Evolutionary conservation across 495 filamentous ascomycete genomes (phyloP).

Genomic region (Entonaema liquescens): DNA sequence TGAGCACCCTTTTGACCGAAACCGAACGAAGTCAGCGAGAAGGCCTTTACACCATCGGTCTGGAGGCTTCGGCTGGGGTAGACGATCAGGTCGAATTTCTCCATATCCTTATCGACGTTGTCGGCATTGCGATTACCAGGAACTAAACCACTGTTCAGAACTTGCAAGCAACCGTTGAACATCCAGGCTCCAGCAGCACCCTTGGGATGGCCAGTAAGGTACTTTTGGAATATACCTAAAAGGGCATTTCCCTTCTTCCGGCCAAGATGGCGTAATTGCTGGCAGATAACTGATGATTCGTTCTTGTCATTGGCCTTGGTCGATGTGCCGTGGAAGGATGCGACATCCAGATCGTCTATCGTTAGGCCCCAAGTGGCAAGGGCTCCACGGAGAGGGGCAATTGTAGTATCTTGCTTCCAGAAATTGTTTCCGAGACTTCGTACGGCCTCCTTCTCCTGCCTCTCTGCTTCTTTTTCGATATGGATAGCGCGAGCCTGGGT

Average conservation of each 20-base stretch:
- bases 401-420: slow-evolving; percentile 93
- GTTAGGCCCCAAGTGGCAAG: slow-evolving; percentile 98
- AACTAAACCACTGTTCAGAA: slow-evolving; percentile 90
- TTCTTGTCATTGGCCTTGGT: slow-evolving; percentile 99
- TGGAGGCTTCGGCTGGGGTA: slow-evolving; percentile 96
- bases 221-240: slow-evolving; percentile 99
- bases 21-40: slow-evolving; percentile 98
- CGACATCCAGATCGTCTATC: slow-evolving; percentile 92
- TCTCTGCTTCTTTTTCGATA: slow-evolving; percentile 85
- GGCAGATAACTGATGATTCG: slow-evolving; percentile 96
- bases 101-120: slow-evolving; percentile 95
- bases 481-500: slow-evolving; percentile 84
- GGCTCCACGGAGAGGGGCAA: slow-evolving; percentile 93
- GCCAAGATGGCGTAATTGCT: slow-evolving; percentile 94
- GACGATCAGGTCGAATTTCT: slow-evolving; percentile 96
- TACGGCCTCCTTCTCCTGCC: slow-evolving; percentile 91
- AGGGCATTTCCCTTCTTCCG: slow-evolving; percentile 95
- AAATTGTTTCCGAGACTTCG: slow-evolving; percentile 95
- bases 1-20: slow-evolving; percentile 99
- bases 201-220: slow-evolving; percentile 98
- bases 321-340: slow-evolving; percentile 98
- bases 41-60: slow-evolving; percentile 97
- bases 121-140: slow-evolving; percentile 98
- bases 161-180: slow-evolving; percentile 97
- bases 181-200: slow-evolving; percentile 99